Percentiles rank a stretch among this genome's conserved stretches.
phyloP scores from a whole-genome alignment of 2,329 filamentous ascomycete genomes.

The Alternaria sp. region DNA sequence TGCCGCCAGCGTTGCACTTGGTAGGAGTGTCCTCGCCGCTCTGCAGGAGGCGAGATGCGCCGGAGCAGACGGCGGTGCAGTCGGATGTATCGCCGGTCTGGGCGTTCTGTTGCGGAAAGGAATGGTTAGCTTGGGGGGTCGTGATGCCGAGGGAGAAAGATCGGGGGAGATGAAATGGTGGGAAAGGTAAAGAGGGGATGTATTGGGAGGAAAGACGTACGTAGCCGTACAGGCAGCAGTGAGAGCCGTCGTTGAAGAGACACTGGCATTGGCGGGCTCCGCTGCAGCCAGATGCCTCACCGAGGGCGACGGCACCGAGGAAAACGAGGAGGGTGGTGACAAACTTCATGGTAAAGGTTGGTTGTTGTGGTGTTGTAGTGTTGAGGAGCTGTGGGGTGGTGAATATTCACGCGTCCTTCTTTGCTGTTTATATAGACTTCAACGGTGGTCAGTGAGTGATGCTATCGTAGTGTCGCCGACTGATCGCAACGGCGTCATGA shows the following conservation, averaged over 20 bases:
- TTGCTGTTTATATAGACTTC: not conserved
- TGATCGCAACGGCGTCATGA: not conserved
- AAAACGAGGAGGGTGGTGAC: constrained; percentile 6
- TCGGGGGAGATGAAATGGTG: no score
- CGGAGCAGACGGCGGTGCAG: constrained; percentile 6
- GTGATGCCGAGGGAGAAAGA: no score
- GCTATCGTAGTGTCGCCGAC: not conserved
- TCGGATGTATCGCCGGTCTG: not conserved
- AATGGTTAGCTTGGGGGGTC: not conserved
- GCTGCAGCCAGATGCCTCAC: constrained; percentile 1
- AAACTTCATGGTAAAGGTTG: constrained; percentile 2
- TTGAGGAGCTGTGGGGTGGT: not conserved
- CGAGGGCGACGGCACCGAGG: constrained; percentile 11
- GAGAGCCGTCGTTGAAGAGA: constrained; percentile 10
- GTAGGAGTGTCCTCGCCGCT: constrained; percentile 3
- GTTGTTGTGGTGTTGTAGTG: not conserved
- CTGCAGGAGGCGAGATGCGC: constrained; percentile 7
- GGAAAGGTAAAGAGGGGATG: no score
- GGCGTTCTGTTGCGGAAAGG: not conserved
- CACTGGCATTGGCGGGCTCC: constrained; percentile 11
- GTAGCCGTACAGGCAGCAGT: constrained; percentile 12
- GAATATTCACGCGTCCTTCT: not conserved
- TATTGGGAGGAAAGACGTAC: not conserved
- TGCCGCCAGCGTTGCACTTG: constrained; percentile 14
- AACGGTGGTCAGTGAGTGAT: not conserved